Conservation (phyloP, 1,139 yeast genomes). For the Debaryomyces sp. region DNA sequence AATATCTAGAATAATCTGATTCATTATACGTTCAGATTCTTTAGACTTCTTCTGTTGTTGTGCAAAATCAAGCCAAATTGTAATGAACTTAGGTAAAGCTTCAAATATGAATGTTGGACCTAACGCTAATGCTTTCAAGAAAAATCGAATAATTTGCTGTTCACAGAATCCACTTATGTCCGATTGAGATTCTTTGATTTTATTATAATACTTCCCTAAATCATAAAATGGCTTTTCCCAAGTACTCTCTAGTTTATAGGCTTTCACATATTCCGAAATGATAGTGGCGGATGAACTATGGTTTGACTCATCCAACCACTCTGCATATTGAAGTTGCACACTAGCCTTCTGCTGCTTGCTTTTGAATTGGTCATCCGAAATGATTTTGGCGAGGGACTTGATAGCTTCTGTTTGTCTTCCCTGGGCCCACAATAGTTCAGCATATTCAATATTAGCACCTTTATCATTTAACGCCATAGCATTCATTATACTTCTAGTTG, state of each 20-base stretch:
- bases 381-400: conserved; percentile 56
- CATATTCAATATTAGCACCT: conserved; percentile 75
- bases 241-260: conserved; percentile 55
- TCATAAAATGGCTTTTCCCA: conserved; percentile 86
- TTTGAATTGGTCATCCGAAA: conserved; percentile 21
- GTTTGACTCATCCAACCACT: conserved; percentile 88
- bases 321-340: conserved; percentile 75
- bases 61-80: conserved; percentile 91
- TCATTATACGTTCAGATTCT: conserved; percentile 42
- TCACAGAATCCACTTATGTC: conserved; percentile 66
- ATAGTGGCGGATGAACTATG: conserved; percentile 80
- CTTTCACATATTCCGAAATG: conserved; percentile 64
- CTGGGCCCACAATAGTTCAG: conserved; percentile 86
- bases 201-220: conserved; percentile 78
- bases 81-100: conserved; percentile 84
- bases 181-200: conserved; percentile 65
- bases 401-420: conserved; percentile 90
- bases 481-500: conserved; percentile 71
- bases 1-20: conserved; percentile 56
- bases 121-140: conserved; percentile 65
- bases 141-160: conserved; percentile 62
- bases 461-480: conserved; percentile 56
- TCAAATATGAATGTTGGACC: conserved; percentile 78
- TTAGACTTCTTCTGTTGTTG: conserved; percentile 29
- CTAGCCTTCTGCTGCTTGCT: conserved; percentile 38